A percentile compares a stretch with the other conserved stretches of the same genome.
Evolutionary conservation across 139 green algal genomes (phyloP).

Genomic region (Asterochloris sp.): DNA sequence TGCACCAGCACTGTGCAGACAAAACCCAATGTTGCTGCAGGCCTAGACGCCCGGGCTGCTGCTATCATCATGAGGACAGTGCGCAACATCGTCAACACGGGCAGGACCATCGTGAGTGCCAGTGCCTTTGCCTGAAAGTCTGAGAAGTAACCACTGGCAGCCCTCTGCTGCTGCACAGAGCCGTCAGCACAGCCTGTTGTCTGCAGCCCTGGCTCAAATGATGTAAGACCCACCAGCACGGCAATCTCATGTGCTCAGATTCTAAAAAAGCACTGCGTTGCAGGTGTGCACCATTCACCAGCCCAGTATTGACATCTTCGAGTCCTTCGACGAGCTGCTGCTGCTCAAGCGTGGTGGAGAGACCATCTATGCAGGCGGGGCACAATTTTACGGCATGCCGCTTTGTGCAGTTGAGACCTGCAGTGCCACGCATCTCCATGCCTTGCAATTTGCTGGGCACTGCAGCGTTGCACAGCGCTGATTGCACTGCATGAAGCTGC

Average conservation of each 20-base stretch:
- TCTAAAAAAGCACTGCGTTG: background rate
- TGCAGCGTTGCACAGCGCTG: background rate
- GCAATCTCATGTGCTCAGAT: too few species aligned
- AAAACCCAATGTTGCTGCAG: conserved; percentile 17
- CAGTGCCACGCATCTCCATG: background rate
- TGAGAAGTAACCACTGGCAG: background rate
- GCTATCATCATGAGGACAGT: conserved; percentile 84
- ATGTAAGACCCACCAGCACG: background rate
- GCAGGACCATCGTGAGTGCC: conserved; percentile 85
- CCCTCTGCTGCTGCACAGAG: background rate
- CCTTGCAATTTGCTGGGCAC: background rate
- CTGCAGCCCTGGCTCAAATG: background rate
- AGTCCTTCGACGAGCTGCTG: conserved; percentile 57
- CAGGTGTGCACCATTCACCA: conserved; percentile 61
- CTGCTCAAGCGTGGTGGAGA: conserved; percentile 52
- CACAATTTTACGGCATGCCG: conserved; percentile 6
- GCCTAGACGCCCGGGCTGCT: conserved; percentile 83
- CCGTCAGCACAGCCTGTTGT: background rate
- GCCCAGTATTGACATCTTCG: conserved; percentile 51
- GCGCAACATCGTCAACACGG: conserved; percentile 69
- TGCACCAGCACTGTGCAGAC: too few species aligned
- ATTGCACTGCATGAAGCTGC: background rate
- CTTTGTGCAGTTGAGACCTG: background rate
- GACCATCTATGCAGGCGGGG: conserved; percentile 39
- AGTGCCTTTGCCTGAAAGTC: conserved; percentile 50